These are phyloP conservation scores for Cordyceps farinosa DNA, from an alignment of 2,329 filamentous ascomycete species.

Conservation along the genomic window DNA sequence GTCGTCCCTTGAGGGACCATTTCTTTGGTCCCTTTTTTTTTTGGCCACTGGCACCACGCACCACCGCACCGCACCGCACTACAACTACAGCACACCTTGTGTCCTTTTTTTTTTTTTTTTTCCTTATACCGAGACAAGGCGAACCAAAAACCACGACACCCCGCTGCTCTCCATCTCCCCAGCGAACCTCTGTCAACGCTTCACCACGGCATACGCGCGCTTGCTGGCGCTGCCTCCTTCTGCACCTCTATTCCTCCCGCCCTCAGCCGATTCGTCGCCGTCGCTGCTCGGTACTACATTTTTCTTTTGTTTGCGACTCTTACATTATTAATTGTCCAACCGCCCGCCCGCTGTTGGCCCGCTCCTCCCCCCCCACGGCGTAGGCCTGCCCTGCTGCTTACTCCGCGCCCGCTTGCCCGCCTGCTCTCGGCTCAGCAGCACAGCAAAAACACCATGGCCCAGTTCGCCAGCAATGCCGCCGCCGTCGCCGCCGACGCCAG, in stretches of 20 bases:
- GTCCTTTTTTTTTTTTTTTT: slow-evolving; percentile 2
- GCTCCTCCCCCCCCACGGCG: background rate
- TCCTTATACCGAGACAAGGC: slow-evolving; percentile 21
- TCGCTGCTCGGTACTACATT: background rate
- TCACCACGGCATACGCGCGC: slow-evolving; percentile 16
- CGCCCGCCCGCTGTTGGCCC: background rate
- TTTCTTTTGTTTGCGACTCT: background rate
- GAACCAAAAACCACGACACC: slow-evolving; percentile 6
- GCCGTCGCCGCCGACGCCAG: slow-evolving; percentile 7
- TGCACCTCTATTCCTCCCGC: background rate
- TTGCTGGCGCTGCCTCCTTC: background rate
- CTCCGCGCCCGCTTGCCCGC: background rate
- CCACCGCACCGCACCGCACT: background rate
- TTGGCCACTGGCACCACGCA: background rate
- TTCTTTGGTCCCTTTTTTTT: background rate
- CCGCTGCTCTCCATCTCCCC: slow-evolving; percentile 6
- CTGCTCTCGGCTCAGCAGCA: slow-evolving; percentile 1
- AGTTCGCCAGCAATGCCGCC: slow-evolving; percentile 11
- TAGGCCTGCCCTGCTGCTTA: background rate
- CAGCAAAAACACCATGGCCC: slow-evolving; percentile 16
- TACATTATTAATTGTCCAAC: background rate
- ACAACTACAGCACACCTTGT: too few relatives aligned
- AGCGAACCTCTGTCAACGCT: slow-evolving; percentile 11
- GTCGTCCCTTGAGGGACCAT: slow-evolving; percentile 12
- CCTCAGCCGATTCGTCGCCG: background rate